Evolutionary conservation across 1,284 basidiomycete genomes (phyloP), one percentile per base, ranked within the genome.

Genomic region (Leccinum fallax): DNA sequence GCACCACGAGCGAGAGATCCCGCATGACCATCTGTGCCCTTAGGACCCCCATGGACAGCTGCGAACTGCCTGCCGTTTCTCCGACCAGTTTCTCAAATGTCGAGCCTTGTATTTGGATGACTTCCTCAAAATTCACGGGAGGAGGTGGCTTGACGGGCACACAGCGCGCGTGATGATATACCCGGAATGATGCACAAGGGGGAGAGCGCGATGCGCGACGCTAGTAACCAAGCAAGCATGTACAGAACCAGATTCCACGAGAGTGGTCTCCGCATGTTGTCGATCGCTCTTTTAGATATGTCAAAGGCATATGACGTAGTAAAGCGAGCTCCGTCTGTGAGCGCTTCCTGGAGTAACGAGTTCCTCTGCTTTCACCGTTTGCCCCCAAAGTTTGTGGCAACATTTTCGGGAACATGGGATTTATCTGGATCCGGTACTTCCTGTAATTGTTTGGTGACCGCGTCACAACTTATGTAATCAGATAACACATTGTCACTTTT

Each of bases 1-100:
- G 79, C 21, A 90, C 86, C 28, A 90, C 77, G 5, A 83, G 81
- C 21, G 84, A 76, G 54, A 92, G 77, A 69, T 92, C 89, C 36
- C 72, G 77, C 1, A 85, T 89, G 9, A 88, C 89, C 81, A 92
- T 85, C 68, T 91, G 85, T n/a, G 87, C 85, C 72, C 86, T 86
- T 74, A 89, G 86, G 62, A 92, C 83, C 63, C 89, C 83, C 36
- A 90, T 70, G 10, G 87, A 84, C 40, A 91, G 71, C 4, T 79
- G 79, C 0, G 85, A 83, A 1, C 85, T 81, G 3, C 84, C 85
- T 0, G 80, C 79, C 0, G 84, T 78, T 55, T 85, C 82, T 55
- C 84, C 86, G 32, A 88, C 70, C 28, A 92, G 72, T 61, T 87
- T 78, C 60, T 85, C 88, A 62, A 92, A 85, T 4, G 83, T 83